A percentile compares a stretch with the other conserved stretches of the same genome.
Evolutionary conservation across 2,329 filamentous ascomycete species (phyloP).

Genomic region (Chlorencoelia australis): DNA sequence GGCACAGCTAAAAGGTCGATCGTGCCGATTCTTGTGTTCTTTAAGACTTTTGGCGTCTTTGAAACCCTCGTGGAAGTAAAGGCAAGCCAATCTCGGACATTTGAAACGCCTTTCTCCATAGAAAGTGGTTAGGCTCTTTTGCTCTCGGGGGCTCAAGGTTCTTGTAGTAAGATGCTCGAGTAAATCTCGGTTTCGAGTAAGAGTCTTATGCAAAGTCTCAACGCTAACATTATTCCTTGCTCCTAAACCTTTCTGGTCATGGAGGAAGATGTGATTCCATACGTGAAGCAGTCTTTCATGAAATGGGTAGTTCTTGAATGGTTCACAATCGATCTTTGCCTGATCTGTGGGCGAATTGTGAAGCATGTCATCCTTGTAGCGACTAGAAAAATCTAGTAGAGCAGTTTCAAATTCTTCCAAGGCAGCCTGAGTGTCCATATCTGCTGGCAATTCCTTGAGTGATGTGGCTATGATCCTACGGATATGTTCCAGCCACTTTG

Average conservation of each 20-base stretch:
- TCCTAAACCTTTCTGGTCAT: constrained; percentile 1
- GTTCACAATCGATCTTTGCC: constrained; percentile 5
- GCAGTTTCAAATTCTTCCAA: constrained; percentile 1
- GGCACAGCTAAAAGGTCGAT: constrained; percentile 29
- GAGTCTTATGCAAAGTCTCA: background rate
- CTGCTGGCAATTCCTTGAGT: background rate
- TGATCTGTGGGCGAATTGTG: constrained; percentile 1
- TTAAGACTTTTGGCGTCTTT: constrained; percentile 23
- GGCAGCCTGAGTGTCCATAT: constrained; percentile 3
- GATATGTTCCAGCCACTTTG: constrained; percentile 24
- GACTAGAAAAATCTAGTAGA: constrained; percentile 1
- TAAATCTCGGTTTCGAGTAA: constrained; percentile 3
- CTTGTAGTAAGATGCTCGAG: constrained; percentile 4
- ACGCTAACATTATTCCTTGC: constrained; percentile 3
- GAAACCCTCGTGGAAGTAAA: constrained; percentile 34
- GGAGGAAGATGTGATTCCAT: constrained; percentile 5
- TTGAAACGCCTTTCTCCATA: constrained; percentile 31
- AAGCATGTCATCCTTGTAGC: constrained; percentile 2
- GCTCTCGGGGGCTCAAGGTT: background rate
- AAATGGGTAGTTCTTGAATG: constrained; percentile 4
- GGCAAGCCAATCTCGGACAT: constrained; percentile 31
- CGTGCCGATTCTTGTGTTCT: constrained; percentile 28
- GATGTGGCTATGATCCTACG: constrained; percentile 3
- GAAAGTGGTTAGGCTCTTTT: constrained; percentile 4
- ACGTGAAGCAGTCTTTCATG: background rate